Evolutionary conservation across 768 basidiomycete species (phyloP), one percentile per base, ranked within the genome.

Genomic region (Boletus tomentosulus): DNA sequence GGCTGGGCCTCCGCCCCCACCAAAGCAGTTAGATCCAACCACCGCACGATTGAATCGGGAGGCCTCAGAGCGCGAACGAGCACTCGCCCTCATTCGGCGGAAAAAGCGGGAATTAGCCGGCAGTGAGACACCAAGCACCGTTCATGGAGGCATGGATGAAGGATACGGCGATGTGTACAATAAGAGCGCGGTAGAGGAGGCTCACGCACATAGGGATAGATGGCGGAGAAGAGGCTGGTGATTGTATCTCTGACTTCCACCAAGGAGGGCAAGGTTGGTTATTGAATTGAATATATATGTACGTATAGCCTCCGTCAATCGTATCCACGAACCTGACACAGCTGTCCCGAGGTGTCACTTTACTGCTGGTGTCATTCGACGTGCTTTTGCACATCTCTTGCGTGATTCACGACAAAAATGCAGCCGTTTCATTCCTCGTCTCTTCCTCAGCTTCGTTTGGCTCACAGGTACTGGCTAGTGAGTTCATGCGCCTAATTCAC

Each of bases 131-230:
- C 89, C 88, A 0, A 86, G 83, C 57, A 88, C 85, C 0, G 82
- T 87, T 4, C 76, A 74, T 45, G 80, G 78, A 3, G 80, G 71
- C 1, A 51, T 57, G 51, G 67, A 68, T 24, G 72, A 68, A 6
- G 82, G 81, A 2, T 89, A 90, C 55, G 76, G 78, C 2, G 87
- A 91, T 60, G 74, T 87, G 46, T 91, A 80, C 63, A 91, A 92
- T 62, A 74, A 76, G 46, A 67, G 72, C 33, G 89, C 85, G 55
- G 87, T 90, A 0, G 82, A 87, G 57, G 89, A 86, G 53, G 89
- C 89, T 2, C 84, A 75, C 51, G 62, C 72, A 24, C 60, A 81
- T 60, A 74, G 81, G 27, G 75, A 74, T 22, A 62, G 76, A 54
- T 68, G 76, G 57, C 65, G 71, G 57, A 54, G 46, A 34, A 51